phyloP scores from a whole-genome alignment of 2,329 filamentous ascomycete species.

The Cladosporium phlei region DNA sequence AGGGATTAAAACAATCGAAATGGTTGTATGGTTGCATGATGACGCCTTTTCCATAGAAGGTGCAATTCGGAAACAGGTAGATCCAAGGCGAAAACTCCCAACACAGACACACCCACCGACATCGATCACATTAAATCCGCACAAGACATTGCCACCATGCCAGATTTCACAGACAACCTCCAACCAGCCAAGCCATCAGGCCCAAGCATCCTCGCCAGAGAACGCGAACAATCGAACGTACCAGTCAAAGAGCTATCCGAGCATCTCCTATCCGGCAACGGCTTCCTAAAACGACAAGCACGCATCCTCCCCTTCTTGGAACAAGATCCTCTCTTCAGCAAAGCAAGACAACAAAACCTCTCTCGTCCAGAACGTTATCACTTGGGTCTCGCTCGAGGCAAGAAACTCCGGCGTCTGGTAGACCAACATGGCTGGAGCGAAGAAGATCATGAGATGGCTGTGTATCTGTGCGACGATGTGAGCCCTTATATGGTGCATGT shows the following conservation, averaged over 20 bases:
- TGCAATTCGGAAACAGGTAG: too few species aligned
- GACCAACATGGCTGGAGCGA: slow-evolving; percentile 45
- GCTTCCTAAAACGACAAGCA: slow-evolving; percentile 46
- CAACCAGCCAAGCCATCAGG: slow-evolving; percentile 43
- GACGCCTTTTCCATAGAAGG: too few species aligned
- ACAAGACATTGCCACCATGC: slow-evolving; percentile 33
- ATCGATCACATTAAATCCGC: too few species aligned
- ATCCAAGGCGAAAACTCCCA: too few species aligned
- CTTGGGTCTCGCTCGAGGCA: slow-evolving; percentile 49
- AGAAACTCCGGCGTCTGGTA: slow-evolving; percentile 44
- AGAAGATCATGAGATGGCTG: slow-evolving; percentile 49
- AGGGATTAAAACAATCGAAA: too few species aligned
- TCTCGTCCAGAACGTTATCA: slow-evolving; percentile 50
- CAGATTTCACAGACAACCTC: slow-evolving; percentile 48
- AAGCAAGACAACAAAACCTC: slow-evolving; percentile 48
- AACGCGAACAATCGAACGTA: slow-evolving; percentile 43
- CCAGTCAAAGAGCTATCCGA: slow-evolving; percentile 41
- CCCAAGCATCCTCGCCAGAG: slow-evolving; percentile 41
- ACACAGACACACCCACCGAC: too few species aligned
- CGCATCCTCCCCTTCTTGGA: slow-evolving; percentile 43
- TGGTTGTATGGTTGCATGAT: too few species aligned
- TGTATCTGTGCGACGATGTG: slow-evolving; percentile 51
- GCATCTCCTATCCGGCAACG: slow-evolving; percentile 44
- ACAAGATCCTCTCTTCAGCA: slow-evolving; percentile 46
- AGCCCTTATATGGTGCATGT: slow-evolving; percentile 50